A percentile compares a stretch with the other conserved stretches of the same genome.
Evolutionary conservation across 2,329 filamentous ascomycete genomes (phyloP).

Genomic region (Sordariomycetes sp.): DNA sequence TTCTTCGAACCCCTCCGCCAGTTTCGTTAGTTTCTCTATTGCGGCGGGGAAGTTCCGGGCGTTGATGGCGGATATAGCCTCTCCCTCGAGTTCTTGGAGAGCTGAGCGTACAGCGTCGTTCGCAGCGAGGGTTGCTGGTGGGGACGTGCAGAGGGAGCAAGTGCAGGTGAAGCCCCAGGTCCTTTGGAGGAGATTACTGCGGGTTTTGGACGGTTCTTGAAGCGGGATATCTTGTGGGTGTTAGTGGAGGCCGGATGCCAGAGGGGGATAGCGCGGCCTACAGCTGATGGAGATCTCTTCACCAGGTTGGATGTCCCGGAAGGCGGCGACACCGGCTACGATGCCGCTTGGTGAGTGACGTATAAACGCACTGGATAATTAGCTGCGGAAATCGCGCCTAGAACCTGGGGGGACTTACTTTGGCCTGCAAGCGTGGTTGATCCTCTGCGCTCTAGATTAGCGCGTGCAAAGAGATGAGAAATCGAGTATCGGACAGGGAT

Average conservation of each 20-base stretch:
- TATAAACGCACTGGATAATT: constrained; percentile 2
- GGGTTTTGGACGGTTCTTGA: not conserved
- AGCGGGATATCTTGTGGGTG: constrained; percentile 1
- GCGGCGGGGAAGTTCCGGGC: not conserved
- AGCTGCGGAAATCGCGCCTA: not conserved
- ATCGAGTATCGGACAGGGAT: not conserved
- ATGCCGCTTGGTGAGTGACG: constrained; percentile 2
- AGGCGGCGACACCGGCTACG: constrained; percentile 1
- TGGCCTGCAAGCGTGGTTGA: constrained; percentile 5
- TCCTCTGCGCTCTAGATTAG: not conserved
- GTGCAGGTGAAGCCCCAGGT: constrained; percentile 4
- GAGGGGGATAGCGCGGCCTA: not conserved
- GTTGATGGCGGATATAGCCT: not conserved
- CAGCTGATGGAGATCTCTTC: constrained; percentile 6
- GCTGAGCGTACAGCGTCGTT: constrained; percentile 1
- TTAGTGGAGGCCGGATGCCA: not conserved
- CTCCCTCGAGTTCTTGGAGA: not conserved
- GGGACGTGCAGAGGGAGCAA: constrained; percentile 3
- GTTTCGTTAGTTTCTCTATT: not conserved
- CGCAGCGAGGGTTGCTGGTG: not conserved
- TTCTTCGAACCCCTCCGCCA: not conserved
- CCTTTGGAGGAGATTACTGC: not conserved
- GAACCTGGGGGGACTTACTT: constrained; percentile 3
- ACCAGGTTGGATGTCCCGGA: constrained; percentile 2
- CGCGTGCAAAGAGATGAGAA: not conserved